phyloP scores from a whole-genome alignment of 352 stramenopile species.

The Lagenidium giganteum region DNA sequence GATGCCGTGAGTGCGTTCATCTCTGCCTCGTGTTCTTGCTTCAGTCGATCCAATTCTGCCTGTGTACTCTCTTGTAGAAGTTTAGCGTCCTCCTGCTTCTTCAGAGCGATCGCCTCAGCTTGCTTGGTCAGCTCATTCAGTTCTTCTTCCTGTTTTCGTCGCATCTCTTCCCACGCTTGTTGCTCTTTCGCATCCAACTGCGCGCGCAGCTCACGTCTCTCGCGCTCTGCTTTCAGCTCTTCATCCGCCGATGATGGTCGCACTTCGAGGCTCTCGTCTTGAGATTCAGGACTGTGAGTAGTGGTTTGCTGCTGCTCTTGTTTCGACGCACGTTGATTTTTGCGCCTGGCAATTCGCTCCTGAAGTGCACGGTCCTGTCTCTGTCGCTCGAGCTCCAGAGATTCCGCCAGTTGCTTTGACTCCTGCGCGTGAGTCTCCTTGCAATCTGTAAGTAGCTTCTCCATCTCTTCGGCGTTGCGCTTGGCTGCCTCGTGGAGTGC shows the following conservation, averaged over 20 bases:
- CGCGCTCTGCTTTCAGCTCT: conserved; percentile 18
- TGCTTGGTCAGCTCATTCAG: conserved; percentile 21
- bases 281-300: background rate
- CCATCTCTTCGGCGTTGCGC: conserved; percentile 25
- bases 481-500: conserved; percentile 16
- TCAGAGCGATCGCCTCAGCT: conserved; percentile 11
- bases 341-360: conserved; percentile 48
- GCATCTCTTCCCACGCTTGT: conserved; percentile 24
- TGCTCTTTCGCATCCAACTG: conserved; percentile 31
- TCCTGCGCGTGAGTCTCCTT: conserved; percentile 27
- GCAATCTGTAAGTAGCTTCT: conserved; percentile 15
- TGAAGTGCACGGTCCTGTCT: conserved; percentile 47
- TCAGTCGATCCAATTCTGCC: conserved; percentile 49
- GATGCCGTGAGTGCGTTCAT: conserved; percentile 47
- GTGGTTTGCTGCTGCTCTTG: conserved; percentile 3
- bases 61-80: conserved; percentile 18
- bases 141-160: conserved; percentile 36
- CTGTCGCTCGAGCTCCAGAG: conserved; percentile 29
- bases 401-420: conserved; percentile 16
- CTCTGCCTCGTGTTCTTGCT: conserved; percentile 56
- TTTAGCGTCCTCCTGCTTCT: conserved; percentile 15
- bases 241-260: conserved; percentile 8
- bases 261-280: too few species aligned
- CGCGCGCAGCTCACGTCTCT: conserved; percentile 27
- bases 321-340: conserved; percentile 24